Conservation (phyloP, 2,329 filamentous ascomycete genomes). For the Neofusicoccum cordaticola region DNA sequence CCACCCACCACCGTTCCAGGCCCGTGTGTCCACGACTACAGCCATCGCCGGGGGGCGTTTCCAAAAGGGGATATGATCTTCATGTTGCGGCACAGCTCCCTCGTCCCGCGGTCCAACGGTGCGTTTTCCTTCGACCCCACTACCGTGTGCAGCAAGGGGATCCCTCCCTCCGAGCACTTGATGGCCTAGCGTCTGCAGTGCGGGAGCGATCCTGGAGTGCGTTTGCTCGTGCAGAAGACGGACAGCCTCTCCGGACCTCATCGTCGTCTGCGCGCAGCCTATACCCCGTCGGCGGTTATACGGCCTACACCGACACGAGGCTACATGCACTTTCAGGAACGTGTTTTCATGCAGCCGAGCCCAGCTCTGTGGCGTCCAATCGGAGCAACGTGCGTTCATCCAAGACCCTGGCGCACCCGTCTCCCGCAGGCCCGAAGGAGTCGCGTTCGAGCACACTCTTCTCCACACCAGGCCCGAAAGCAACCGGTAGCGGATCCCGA, state of each 20-base stretch:
- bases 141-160: neutral
- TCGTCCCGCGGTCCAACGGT: neutral
- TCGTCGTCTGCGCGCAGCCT: neutral
- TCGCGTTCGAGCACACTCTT: neutral
- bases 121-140: neutral
- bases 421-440: neutral
- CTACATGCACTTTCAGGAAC: neutral
- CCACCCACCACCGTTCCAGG: neutral
- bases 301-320: neutral
- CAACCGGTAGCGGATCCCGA: too few species aligned
- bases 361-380: conserved; percentile 1
- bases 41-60: neutral
- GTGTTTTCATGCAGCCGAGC: neutral
- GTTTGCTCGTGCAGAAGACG: neutral
- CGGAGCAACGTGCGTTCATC: neutral
- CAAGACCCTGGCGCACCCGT: neutral
- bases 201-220: too few species aligned
- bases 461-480: neutral
- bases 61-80: neutral
- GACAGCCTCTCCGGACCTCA: neutral
- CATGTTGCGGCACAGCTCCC: neutral
- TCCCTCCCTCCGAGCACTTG: too few species aligned
- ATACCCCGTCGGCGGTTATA: neutral
- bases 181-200: too few species aligned
- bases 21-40: neutral